Evolutionary conservation across 2,329 filamentous ascomycete genomes (phyloP).

Genomic region (Fusarium hainanense): DNA sequence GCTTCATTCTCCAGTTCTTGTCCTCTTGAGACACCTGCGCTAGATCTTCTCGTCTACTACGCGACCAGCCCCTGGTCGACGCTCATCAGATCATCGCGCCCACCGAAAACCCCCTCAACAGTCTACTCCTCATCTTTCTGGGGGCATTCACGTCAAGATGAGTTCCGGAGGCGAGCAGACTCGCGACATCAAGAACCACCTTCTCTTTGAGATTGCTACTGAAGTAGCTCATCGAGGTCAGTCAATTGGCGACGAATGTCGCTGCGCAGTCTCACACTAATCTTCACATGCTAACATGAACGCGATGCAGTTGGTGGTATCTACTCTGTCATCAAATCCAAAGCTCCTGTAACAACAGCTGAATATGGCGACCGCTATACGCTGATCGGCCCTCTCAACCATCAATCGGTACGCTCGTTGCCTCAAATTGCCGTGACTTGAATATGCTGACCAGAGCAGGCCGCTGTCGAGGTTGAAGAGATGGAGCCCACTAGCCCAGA

Average conservation of each 20-base stretch:
- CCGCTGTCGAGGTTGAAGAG: slow-evolving; percentile 97
- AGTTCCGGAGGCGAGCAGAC: slow-evolving; percentile 58
- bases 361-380: slow-evolving; percentile 99
- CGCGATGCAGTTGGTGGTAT: slow-evolving; percentile 84
- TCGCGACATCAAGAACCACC: slow-evolving; percentile 90
- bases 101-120: slow-evolving; percentile 20
- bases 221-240: slow-evolving; percentile 96
- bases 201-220: slow-evolving; percentile 96
- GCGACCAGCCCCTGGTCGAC: slow-evolving; percentile 22
- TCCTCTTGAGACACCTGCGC: slow-evolving; percentile 10
- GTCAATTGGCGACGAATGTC: slow-evolving; percentile 43
- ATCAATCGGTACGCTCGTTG: slow-evolving; percentile 75
- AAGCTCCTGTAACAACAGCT: slow-evolving; percentile 95
- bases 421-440: background rate
- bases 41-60: slow-evolving; percentile 18
- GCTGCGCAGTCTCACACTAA: slow-evolving; percentile 4
- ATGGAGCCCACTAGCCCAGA: slow-evolving; percentile 85
- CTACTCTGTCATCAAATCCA: slow-evolving; percentile 99
- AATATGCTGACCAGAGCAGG: slow-evolving; percentile 61
- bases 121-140: slow-evolving; percentile 13
- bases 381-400: slow-evolving; percentile 93
- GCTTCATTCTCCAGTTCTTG: slow-evolving; percentile 8
- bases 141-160: slow-evolving; percentile 52
- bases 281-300: slow-evolving; percentile 27
- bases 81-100: slow-evolving; percentile 38